A percentile compares a stretch with the other conserved stretches of the same genome.
Conservation (phyloP, 2,329 filamentous ascomycete species). For the Truncatella angustata region DNA sequence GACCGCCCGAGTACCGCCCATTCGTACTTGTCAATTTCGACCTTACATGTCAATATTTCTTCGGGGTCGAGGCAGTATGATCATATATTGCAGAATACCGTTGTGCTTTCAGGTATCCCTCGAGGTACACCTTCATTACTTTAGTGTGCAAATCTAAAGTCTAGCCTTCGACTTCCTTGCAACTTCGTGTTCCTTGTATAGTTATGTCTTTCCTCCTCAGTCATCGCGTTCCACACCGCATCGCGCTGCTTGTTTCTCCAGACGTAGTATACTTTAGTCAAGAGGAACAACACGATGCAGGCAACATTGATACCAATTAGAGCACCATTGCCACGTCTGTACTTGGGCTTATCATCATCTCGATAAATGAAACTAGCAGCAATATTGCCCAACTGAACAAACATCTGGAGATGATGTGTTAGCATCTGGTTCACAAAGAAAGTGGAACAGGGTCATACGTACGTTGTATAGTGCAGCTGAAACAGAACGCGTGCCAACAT, state of each 20-base stretch:
- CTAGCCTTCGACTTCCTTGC: conserved; percentile 40
- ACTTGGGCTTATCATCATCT: conserved; percentile 52
- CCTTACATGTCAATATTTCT: no score
- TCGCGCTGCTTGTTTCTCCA: conserved; percentile 47
- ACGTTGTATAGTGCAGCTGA: conserved; percentile 58
- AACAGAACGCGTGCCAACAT: conserved; percentile 57
- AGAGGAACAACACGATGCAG: conserved; percentile 48
- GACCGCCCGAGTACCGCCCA: no score
- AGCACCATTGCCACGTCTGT: conserved; percentile 52
- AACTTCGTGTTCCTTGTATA: conserved; percentile 43
- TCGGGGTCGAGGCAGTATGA: no score
- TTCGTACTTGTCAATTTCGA: no score
- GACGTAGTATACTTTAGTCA: conserved; percentile 53
- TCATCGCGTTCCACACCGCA: conserved; percentile 46
- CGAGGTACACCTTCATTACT: neutral
- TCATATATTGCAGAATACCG: no score
- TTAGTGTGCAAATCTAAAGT: conserved; percentile 41
- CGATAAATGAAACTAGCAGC: conserved; percentile 46
- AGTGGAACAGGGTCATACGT: conserved; percentile 11
- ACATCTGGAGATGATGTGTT: conserved; percentile 24
- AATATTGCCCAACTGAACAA: conserved; percentile 34
- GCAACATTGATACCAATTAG: conserved; percentile 49
- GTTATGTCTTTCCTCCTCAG: conserved; percentile 41
- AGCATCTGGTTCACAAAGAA: neutral
- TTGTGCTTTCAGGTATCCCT: no score